A percentile compares a stretch with the other conserved stretches of the same genome.
phyloP scores from a whole-genome alignment of 306 rosid genomes.

The Glycine soja region DNA sequence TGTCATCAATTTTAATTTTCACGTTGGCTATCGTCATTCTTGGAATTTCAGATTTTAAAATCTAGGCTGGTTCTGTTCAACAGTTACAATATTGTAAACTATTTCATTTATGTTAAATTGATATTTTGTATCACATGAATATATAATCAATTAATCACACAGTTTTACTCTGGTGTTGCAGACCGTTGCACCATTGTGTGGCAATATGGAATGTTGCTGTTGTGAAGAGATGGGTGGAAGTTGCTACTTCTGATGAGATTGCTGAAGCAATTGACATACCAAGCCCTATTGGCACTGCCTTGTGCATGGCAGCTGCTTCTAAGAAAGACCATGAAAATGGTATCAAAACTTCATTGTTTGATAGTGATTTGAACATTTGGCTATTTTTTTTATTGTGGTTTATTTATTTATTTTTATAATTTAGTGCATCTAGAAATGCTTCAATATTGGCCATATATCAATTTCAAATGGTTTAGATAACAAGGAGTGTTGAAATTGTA shows the following conservation, averaged over 20 bases:
- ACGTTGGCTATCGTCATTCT: not conserved
- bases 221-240: constrained; percentile 93
- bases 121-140: not conserved
- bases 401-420: not conserved
- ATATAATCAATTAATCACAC: constrained; percentile 18
- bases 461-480: constrained; percentile 27
- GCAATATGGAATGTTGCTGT: constrained; percentile 93
- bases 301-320: constrained; percentile 97
- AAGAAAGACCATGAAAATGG: constrained; percentile 97
- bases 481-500: constrained; percentile 5
- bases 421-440: constrained; percentile 32
- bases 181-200: constrained; percentile 96
- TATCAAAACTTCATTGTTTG: constrained; percentile 46
- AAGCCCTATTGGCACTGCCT: constrained; percentile 86
- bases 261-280: constrained; percentile 83
- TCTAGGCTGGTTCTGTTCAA: too few relatives aligned
- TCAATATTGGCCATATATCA: not conserved
- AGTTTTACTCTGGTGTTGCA: constrained; percentile 54
- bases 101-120: too few relatives aligned
- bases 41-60: constrained; percentile 24
- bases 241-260: constrained; percentile 85
- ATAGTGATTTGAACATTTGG: constrained; percentile 35
- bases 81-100: too few relatives aligned
- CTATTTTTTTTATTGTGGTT: not conserved
- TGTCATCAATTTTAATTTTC: not conserved